These are phyloP conservation scores for Hyaloscypha variabilis DNA, from an alignment of 495 filamentous ascomycete species.

Conservation along the genomic window DNA sequence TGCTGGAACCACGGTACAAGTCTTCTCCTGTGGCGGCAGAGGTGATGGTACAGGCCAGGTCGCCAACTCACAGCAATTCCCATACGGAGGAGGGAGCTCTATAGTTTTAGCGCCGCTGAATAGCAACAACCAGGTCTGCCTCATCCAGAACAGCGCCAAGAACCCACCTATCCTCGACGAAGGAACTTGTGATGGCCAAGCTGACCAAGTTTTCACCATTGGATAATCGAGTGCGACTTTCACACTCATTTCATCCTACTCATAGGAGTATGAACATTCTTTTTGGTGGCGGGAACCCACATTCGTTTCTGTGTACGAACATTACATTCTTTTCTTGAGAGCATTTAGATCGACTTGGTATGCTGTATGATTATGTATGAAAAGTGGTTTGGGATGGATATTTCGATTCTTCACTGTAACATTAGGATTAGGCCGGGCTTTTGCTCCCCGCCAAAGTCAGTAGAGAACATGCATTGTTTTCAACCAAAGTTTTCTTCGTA, in stretches of 20 bases:
- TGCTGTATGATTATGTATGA: not conserved
- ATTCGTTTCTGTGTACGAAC: not conserved
- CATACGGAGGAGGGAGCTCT: slow-evolving; percentile 37
- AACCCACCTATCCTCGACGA: slow-evolving; percentile 39
- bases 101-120: slow-evolving; percentile 45
- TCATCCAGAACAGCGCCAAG: slow-evolving; percentile 35
- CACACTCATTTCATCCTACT: not conserved
- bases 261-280: not conserved
- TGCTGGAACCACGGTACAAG: slow-evolving; percentile 47
- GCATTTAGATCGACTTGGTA: not conserved
- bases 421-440: not conserved
- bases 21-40: slow-evolving; percentile 57
- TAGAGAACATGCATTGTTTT: too few relatives aligned
- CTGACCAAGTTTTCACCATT: slow-evolving; percentile 49
- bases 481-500: too few relatives aligned
- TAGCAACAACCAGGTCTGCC: slow-evolving; percentile 42
- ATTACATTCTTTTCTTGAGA: not conserved
- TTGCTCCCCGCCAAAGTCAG: not conserved
- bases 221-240: not conserved
- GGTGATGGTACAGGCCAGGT: slow-evolving; percentile 46
- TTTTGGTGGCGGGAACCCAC: not conserved
- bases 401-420: not conserved
- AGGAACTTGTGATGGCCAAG: slow-evolving; percentile 43
- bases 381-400: not conserved
- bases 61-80: slow-evolving; percentile 28